Base-by-base conservation (phyloP, 108 stramenopile species). In the Stephanodiscus minutulus region DNA sequence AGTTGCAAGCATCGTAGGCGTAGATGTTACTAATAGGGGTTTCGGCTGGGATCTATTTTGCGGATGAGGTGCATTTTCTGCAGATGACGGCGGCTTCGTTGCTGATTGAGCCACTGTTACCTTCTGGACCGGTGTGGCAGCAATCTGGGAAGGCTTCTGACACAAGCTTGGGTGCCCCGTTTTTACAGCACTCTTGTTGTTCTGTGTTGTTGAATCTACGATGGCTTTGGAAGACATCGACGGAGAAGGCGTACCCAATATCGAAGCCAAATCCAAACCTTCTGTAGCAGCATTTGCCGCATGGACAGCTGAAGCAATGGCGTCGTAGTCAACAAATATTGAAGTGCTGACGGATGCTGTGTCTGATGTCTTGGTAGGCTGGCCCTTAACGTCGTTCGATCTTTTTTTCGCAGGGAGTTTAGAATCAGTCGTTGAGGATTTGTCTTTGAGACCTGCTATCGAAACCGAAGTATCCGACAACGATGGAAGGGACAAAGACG, bases 241-340 rank as follows among this genome's bases (percentile, higher is more conserved):
- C 13, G 70, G 3, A 53, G 68, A 37, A 28, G 74, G 44, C 61
- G 64, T 54, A 35, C 48, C 46, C 24, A 58, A 60, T 18, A 85
- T 83, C 22, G 76, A 46, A 22, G 83, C 41, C 37, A 91, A 70
- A 73, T 89, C 88, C 18, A 89, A 49, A 0, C 79, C 82, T 25
- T 79, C 84, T 24, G 87, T 85, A 39, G 87, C 91, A 35, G 91
- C 87, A 64, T 88, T 82, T n/a, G 87, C 91, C 10, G 91, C 91
- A 77, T 81, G 49, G 7, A 91, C 88, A 24, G 89, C 92, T 24
- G 88, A 83, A 25, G 78, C 84, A 56, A 93, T 87, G 31, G 92
- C 92, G 64, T 89, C 90, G 46, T 82, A 89, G 72, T 91, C 92
- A 15, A 90, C 86, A 21, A 83, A 77, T 54, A 87, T 84, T 5